Base-by-base conservation (phyloP, 768 basidiomycete genomes). In the Grammothele lineata region DNA sequence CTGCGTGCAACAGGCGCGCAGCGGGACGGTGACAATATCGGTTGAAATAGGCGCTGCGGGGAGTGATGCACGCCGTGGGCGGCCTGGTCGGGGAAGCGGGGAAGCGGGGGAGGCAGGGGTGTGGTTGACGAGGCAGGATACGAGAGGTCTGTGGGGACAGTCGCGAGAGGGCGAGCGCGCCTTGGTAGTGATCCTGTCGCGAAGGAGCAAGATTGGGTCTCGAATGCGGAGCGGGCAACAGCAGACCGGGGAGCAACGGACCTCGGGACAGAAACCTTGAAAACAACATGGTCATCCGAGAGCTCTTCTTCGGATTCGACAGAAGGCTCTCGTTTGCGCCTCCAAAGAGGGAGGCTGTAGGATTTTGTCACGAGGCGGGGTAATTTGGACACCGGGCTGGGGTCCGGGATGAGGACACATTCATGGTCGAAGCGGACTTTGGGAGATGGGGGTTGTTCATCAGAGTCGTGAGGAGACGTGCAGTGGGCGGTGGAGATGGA, bases 371-470 rank as follows among this genome's bases (percentile, higher is more conserved):
- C 60, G 38, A 85, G 66, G 36, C 73, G 68, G 21, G 80, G 72
- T 22, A 73, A 65, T 43, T 71, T 76, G 4, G 70, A 66, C 40
- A 67, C 65, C 14, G 62, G 60, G 1, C 58, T 56, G 14, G 57
- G 61, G 42, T 84, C 77, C n/a, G 87, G 87, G 46, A 90, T 89
- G 57, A 90, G 74, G 4, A 86, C 69, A 49, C 87, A 89, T 57
- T 83, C 75, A 43, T 71, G 69, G 69, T 89, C 78, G 65, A 90
- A 90, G 46, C 87, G 76, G 4, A 89, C 87, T 33, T 37, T 48
- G 49, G 45, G 36, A 0, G 56, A 25, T 36, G n/a, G 11, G 5
- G 30, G 40, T 10, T 21, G 21, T 14, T 45, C 41, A 37, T 37
- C 43, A 1, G 44, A 19, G n/a, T 43, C 48, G 15, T 40, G 10